Conservation (phyloP, 2,329 filamentous ascomycete species). For the Ophiostoma novo-ulmi region DNA sequence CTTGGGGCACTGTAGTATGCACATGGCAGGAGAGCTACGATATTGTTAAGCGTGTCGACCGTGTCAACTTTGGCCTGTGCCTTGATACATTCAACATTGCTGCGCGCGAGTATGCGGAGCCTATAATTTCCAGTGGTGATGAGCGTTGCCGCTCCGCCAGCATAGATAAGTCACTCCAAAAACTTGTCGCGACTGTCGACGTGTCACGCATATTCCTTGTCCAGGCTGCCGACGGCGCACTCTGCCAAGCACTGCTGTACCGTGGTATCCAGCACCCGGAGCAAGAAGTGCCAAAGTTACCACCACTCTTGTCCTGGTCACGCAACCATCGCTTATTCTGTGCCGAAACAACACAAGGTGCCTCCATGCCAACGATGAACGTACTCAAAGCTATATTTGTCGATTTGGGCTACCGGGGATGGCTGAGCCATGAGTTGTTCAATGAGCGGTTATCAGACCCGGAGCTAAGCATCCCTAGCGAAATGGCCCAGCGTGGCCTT, state of each 20-base stretch:
- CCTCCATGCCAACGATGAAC: constrained; percentile 53
- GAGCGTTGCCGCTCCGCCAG: constrained; percentile 43
- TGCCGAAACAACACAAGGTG: constrained; percentile 50
- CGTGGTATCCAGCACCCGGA: constrained; percentile 50
- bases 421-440: constrained; percentile 57
- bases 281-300: constrained; percentile 47
- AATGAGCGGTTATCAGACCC: constrained; percentile 46
- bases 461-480: constrained; percentile 41
- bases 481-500: constrained; percentile 49
- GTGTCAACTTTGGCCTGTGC: constrained; percentile 56
- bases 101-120: constrained; percentile 54
- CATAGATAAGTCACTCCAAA: constrained; percentile 42
- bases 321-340: constrained; percentile 57
- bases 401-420: constrained; percentile 53
- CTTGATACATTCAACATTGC: constrained; percentile 61
- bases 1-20: constrained; percentile 55
- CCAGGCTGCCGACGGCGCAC: constrained; percentile 58
- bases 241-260: constrained; percentile 40
- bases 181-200: constrained; percentile 43
- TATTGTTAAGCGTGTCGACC: constrained; percentile 48
- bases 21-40: constrained; percentile 57
- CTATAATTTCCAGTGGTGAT: constrained; percentile 40
- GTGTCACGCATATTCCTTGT: constrained; percentile 56
- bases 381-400: constrained; percentile 50
- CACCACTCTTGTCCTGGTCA: constrained; percentile 59